These are phyloP conservation scores for Pichia sp. DNA, from an alignment of 1,139 yeast genomes.

Conservation along the genomic window DNA sequence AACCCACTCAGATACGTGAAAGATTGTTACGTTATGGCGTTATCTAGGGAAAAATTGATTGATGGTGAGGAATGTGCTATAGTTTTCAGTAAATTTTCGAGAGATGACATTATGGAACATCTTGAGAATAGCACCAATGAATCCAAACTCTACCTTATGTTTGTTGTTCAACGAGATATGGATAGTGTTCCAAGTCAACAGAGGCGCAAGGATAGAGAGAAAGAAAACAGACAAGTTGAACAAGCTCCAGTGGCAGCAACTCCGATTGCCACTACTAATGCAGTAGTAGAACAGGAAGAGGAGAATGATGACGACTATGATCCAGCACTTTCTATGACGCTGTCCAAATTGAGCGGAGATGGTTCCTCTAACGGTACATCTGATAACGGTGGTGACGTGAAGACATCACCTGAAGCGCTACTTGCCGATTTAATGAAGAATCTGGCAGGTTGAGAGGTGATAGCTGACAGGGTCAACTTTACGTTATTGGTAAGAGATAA, in stretches of 20 bases:
- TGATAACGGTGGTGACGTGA: too few species aligned
- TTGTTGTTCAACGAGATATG: conserved; percentile 14
- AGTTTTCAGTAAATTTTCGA: conserved; percentile 10
- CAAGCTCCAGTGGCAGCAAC: neutral
- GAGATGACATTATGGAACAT: conserved; percentile 8
- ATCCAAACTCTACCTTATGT: conserved; percentile 13
- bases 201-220: neutral
- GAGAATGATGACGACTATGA: conserved; percentile 9
- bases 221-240: neutral
- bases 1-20: conserved; percentile 45
- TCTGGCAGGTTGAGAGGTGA: too few species aligned
- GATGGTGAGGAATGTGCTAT: conserved; percentile 10
- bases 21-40: conserved; percentile 58
- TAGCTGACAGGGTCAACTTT: too few species aligned
- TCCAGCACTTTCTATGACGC: conserved; percentile 7
- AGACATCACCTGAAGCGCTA: neutral
- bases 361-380: neutral
- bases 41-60: conserved; percentile 20
- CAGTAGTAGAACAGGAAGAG: neutral
- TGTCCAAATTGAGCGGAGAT: conserved; percentile 1
- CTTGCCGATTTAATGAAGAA: conserved; percentile 1
- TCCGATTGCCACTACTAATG: neutral
- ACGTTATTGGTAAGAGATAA: too few species aligned
- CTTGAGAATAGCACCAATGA: conserved; percentile 1
- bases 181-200: conserved; percentile 1